These are phyloP conservation scores for Solanum appendiculatum DNA, from an alignment of 257 asterid genomes.

Conservation along the genomic window DNA sequence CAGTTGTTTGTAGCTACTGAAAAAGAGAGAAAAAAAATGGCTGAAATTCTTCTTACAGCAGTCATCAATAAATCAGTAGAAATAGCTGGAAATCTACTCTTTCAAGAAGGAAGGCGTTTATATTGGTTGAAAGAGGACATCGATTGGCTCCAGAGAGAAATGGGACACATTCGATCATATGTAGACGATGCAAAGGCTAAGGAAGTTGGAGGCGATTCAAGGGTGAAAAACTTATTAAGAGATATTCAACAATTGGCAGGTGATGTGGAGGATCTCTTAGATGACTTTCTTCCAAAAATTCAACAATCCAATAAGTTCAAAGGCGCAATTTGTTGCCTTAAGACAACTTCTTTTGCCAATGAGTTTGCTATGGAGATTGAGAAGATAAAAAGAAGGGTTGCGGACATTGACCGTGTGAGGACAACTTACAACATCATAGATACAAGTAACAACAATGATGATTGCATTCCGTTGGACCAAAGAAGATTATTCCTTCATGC, in stretches of 20 bases:
- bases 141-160: not conserved
- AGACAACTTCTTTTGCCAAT: not conserved
- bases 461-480: no score
- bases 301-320: not conserved
- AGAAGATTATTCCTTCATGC: no score
- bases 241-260: not conserved
- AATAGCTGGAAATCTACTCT: not conserved
- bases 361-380: not conserved
- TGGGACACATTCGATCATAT: constrained; percentile 1
- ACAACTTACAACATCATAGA: constrained; percentile 1
- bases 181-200: not conserved
- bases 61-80: not conserved
- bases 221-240: not conserved
- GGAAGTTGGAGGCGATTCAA: not conserved
- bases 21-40: not conserved
- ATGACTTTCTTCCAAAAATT: not conserved
- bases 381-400: not conserved
- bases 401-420: not conserved
- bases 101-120: not conserved
- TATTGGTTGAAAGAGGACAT: not conserved
- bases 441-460: not conserved
- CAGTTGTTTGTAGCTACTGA: no score
- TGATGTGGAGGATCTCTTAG: not conserved
- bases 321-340: not conserved
- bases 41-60: not conserved